These are phyloP conservation scores for Talaromyces funiculosus DNA, from an alignment of 2,329 filamentous ascomycete species.

Conservation along the genomic window DNA sequence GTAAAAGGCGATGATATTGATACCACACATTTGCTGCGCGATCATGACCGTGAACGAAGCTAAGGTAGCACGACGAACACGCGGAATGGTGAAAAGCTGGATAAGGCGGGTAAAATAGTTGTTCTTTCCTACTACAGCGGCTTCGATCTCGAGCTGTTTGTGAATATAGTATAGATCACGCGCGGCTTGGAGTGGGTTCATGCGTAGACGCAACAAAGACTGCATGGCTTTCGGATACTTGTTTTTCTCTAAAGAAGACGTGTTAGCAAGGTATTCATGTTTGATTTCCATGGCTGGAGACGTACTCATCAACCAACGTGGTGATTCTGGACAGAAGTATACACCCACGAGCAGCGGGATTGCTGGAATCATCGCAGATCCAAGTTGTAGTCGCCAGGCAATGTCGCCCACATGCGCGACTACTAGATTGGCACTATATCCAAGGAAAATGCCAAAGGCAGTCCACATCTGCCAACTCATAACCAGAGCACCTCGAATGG, in stretches of 20 bases:
- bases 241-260: neutral
- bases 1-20: conserved; percentile 74
- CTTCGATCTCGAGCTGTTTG: conserved; percentile 46
- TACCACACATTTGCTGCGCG: conserved; percentile 65
- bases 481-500: conserved; percentile 53
- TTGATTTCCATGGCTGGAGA: no score
- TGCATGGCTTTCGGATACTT: conserved; percentile 18
- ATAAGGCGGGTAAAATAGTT: conserved; percentile 58
- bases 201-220: conserved; percentile 54
- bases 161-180: conserved; percentile 60
- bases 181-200: conserved; percentile 55
- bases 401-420: conserved; percentile 55
- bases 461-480: conserved; percentile 53
- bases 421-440: conserved; percentile 59
- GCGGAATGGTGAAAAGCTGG: conserved; percentile 46
- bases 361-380: conserved; percentile 60
- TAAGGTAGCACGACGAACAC: conserved; percentile 57
- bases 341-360: conserved; percentile 55
- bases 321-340: conserved; percentile 60
- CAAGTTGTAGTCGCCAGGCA: conserved; percentile 60
- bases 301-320: conserved; percentile 48
- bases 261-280: no score
- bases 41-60: conserved; percentile 78
- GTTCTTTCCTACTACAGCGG: conserved; percentile 37
- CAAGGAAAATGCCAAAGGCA: conserved; percentile 61